Evolutionary conservation across 805 yeast genomes (phyloP).

Genomic region (Sugiyamaella mastotermitis): DNA sequence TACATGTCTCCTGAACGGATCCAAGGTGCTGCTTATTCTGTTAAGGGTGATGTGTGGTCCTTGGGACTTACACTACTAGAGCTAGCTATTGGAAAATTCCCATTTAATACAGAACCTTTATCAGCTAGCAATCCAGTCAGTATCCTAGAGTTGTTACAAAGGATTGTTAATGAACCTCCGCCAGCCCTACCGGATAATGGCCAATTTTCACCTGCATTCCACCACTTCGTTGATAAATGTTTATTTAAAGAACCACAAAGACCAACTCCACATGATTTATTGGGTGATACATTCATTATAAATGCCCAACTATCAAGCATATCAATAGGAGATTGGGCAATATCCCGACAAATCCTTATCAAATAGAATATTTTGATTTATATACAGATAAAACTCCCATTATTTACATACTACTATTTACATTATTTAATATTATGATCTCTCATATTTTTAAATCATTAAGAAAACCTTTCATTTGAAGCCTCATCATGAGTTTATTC

Average conservation of each 20-base stretch:
- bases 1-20: constrained; percentile 98
- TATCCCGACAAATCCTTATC: constrained; percentile 4
- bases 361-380: no score
- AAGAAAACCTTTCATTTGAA: no score
- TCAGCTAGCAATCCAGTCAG: constrained; percentile 16
- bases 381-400: no score
- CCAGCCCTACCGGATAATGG: constrained; percentile 54
- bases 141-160: constrained; percentile 80
- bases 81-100: constrained; percentile 77
- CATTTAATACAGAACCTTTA: constrained; percentile 41
- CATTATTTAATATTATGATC: no score
- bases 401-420: no score
- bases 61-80: constrained; percentile 86
- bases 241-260: constrained; percentile 68
- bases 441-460: no score
- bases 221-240: constrained; percentile 69
- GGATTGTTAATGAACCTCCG: constrained; percentile 90
- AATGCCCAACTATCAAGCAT: constrained; percentile 20
- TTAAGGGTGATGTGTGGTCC: constrained; percentile 98
- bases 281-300: constrained; percentile 31
- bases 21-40: constrained; percentile 87
- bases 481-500: no score
- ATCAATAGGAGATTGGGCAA: constrained; percentile 22
- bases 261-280: constrained; percentile 66
- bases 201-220: constrained; percentile 43